phyloP scores from a whole-genome alignment of 2,329 filamentous ascomycete species.

The Fusarium nygamai region DNA sequence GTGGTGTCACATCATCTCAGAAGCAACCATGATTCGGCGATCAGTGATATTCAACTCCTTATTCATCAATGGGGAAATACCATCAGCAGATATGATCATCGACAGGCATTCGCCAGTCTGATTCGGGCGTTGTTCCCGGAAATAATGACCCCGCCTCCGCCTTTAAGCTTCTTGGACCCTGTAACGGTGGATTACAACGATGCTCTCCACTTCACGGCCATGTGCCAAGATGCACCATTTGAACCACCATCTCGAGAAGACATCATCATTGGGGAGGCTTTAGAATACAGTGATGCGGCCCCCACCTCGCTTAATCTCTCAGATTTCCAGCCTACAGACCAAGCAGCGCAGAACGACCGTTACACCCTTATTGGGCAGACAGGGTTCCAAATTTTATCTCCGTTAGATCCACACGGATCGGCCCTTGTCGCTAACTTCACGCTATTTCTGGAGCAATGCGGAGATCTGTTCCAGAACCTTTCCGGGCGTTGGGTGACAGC shows the following conservation, averaged over 20 bases:
- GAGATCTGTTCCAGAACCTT: neutral
- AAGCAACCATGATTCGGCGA: accelerated
- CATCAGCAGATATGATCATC: neutral
- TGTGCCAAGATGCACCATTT: too few relatives aligned
- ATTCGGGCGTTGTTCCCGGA: accelerated
- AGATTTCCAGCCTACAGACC: accelerated
- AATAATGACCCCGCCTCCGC: accelerated
- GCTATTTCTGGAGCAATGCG: neutral
- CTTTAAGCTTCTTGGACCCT: accelerated
- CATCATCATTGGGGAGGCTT: accelerated
- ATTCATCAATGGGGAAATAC: neutral
- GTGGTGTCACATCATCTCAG: neutral
- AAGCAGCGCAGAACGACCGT: neutral
- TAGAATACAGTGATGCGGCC: neutral
- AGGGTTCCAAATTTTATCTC: neutral
- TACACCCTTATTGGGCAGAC: accelerated
- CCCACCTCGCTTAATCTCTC: accelerated
- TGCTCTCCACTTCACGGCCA: accelerated
- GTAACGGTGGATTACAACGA: accelerated
- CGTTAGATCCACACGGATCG: neutral
- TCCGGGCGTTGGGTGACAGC: neutral
- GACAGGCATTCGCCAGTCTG: neutral
- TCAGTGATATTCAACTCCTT: neutral
- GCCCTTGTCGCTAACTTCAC: neutral
- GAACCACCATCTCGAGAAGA: too few relatives aligned